Conservation (phyloP, 2,329 filamentous ascomycete species). For the Alternaria gansuensis region DNA sequence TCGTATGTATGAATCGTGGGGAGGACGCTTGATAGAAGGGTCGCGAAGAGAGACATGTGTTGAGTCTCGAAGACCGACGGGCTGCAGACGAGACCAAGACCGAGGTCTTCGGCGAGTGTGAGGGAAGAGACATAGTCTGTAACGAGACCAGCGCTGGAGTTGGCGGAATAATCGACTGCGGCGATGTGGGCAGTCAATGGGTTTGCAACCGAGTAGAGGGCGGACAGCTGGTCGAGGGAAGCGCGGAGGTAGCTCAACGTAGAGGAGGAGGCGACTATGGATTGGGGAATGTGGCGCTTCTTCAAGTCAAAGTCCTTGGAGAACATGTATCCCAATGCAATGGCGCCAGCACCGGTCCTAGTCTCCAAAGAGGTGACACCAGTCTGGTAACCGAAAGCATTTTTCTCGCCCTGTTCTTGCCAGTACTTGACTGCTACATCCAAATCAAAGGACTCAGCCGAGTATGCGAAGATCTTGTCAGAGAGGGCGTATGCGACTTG, state of each 20-base stretch:
- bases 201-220: conserved; percentile 90
- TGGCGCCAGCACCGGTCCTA: conserved; percentile 84
- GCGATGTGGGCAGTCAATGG: conserved; percentile 93
- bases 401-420: conserved; percentile 73
- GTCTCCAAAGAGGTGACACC: conserved; percentile 84
- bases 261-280: conserved; percentile 84
- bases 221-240: conserved; percentile 88
- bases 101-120: conserved; percentile 85
- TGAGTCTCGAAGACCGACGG: conserved; percentile 89
- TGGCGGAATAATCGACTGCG: conserved; percentile 81
- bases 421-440: conserved; percentile 84
- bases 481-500: conserved; percentile 95
- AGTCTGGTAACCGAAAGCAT: conserved; percentile 83
- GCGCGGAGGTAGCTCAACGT: conserved; percentile 81
- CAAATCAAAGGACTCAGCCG: conserved; percentile 89
- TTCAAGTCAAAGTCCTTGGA: conserved; percentile 93
- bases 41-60: conserved; percentile 93
- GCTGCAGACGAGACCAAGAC: conserved; percentile 84
- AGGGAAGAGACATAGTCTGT: conserved; percentile 86
- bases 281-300: conserved; percentile 91
- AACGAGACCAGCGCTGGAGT: conserved; percentile 74
- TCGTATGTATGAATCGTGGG: conserved; percentile 92
- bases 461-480: conserved; percentile 97
- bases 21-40: conserved; percentile 76
- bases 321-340: conserved; percentile 96